Evolutionary conservation across 495 filamentous ascomycete genomes (phyloP), one percentile per base, ranked within the genome.

Genomic region (Tuber brumale): DNA sequence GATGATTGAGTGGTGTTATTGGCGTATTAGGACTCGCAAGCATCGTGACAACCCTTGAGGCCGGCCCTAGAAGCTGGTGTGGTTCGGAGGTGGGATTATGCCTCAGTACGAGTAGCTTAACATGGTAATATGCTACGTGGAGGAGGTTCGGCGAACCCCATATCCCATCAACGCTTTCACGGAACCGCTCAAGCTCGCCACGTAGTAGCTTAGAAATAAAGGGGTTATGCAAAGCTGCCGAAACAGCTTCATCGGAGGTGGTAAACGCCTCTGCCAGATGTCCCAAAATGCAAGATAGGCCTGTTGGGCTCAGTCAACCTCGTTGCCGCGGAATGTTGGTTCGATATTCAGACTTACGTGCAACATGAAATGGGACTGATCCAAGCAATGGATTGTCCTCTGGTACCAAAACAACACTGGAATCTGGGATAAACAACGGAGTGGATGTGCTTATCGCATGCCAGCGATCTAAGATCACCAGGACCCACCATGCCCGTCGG

Each of bases 381-480:
- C 92, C 92, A 48, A 93, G 86, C 16, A 94, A 83, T 70, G 86
- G 83, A 79, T 88, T 86, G 81, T 95, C 89, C 75, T 91, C 90
- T 0, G 87, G 88, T 21, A 88, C 85, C 73, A 91, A 83, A 27
- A 91, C 85, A 19, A 91, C 86, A 77, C 85, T 90, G 42, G 87
- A 85, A 74, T 94, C 90, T 19, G 85, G 86, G 75, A 93, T 88
- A 69, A 89, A 83, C 7, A 87, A 74, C 16, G 89, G 88, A 72
- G 82, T 88, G 18, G 89, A 89, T 1, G 89, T 91, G 79, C 89
- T 90, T 61, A 91, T 86, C 23, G 92, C 89, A 81, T 93, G 89
- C 90, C 91, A 95, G 43, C 92, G 89, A 74, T 93, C 90, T 75
- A 97, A 84, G 80, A 92, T 89, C 70, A 91, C 87, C 73, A 95